phyloP scores from a whole-genome alignment of 768 basidiomycete species.

The Trametes sanguinea region DNA sequence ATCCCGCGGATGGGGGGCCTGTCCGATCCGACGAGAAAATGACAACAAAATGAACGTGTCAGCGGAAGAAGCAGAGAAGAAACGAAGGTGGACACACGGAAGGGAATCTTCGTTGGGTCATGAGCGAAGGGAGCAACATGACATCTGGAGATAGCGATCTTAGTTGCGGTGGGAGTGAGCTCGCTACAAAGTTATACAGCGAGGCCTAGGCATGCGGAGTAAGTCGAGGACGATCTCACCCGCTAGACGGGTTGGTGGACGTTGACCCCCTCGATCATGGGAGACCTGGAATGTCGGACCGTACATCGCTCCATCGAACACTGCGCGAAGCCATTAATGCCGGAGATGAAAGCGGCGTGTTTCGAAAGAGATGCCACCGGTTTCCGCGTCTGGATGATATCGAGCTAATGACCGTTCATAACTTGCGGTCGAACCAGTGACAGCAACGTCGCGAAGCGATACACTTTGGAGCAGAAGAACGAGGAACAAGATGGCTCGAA shows the following conservation, averaged over 20 bases:
- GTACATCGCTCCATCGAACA: conserved; percentile 7
- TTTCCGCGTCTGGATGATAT: conserved; percentile 1
- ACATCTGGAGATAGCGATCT: conserved; percentile 16
- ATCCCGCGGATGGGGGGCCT: conserved; percentile 2
- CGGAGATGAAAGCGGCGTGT: conserved; percentile 25
- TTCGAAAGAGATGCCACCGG: conserved; percentile 6
- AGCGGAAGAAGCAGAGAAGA: conserved; percentile 11
- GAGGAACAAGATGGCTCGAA: neutral
- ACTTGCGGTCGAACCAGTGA: neutral
- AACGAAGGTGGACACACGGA: conserved; percentile 2
- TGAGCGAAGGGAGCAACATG: conserved; percentile 9
- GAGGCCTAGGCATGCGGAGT: conserved; percentile 11
- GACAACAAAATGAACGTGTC: conserved; percentile 9
- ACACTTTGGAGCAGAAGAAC: neutral
- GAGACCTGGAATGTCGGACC: conserved; percentile 12
- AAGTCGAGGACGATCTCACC: conserved; percentile 13
- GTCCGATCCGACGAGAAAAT: conserved; percentile 10
- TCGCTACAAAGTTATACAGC: neutral
- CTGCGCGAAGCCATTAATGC: conserved; percentile 13
- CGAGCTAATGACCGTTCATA: conserved; percentile 8
- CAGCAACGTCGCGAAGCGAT: conserved; percentile 7
- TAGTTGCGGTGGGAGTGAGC: conserved; percentile 1
- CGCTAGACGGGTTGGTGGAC: neutral
- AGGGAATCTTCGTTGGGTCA: neutral
- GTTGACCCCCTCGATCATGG: neutral